These are phyloP conservation scores for Boechera divaricarpa DNA, from an alignment of 345 rosid species.

Conservation along the genomic window DNA sequence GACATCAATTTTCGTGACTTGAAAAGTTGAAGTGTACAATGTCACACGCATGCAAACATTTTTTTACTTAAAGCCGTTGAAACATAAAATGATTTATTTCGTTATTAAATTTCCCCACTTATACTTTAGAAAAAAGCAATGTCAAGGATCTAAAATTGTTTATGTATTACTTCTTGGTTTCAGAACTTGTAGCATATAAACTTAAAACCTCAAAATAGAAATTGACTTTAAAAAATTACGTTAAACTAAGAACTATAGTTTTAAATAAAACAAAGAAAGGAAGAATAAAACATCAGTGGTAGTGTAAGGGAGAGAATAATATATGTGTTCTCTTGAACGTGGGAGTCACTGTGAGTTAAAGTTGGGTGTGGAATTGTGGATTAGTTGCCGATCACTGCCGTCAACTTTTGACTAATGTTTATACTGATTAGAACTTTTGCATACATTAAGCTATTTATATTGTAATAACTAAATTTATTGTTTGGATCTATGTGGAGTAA, in stretches of 20 bases:
- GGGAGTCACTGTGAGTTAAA: slow-evolving; percentile 36
- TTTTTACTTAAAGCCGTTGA: neutral
- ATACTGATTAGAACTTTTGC: slow-evolving; percentile 24
- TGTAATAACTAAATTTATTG: slow-evolving; percentile 7
- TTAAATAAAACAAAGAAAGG: neutral
- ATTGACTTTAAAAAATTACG: neutral
- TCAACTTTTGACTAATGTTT: slow-evolving; percentile 46
- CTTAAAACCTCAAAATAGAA: neutral
- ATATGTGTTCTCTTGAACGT: slow-evolving; percentile 13
- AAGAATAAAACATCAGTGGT: neutral
- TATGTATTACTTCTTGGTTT: neutral
- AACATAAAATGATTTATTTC: neutral
- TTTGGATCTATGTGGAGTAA: slow-evolving; percentile 30
- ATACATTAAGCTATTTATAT: slow-evolving; percentile 19
- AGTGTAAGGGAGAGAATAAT: slow-evolving; percentile 6
- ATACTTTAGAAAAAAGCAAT: too few species aligned
- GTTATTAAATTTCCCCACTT: neutral
- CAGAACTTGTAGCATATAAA: neutral
- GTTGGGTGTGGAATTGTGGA: slow-evolving; percentile 35
- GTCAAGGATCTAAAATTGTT: neutral
- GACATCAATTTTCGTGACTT: slow-evolving; percentile 13
- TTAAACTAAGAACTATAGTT: neutral
- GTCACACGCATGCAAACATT: slow-evolving; percentile 10
- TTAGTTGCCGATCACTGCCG: slow-evolving; percentile 43
- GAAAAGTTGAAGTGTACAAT: slow-evolving; percentile 4